phyloP scores from a whole-genome alignment of 495 filamentous ascomycete species.

The Extremus antarcticus region DNA sequence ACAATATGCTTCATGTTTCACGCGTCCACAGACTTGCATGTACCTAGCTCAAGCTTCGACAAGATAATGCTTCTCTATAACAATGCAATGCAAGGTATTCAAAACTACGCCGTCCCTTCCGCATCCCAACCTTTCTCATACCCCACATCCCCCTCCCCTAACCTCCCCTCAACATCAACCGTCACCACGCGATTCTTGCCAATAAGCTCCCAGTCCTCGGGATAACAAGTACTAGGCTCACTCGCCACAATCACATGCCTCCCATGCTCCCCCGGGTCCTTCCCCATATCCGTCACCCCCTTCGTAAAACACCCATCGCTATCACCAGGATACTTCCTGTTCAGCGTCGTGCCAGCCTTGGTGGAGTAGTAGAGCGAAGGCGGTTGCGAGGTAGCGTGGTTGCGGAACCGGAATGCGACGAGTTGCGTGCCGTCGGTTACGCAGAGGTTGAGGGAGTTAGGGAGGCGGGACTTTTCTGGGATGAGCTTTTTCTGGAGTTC shows the following conservation, averaged over 20 bases:
- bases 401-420: conserved; percentile 37
- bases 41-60: no score
- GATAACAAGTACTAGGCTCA: conserved; percentile 40
- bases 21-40: no score
- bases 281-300: conserved; percentile 23
- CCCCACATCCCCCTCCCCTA: neutral
- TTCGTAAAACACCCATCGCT: conserved; percentile 29
- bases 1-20: no score
- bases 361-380: conserved; percentile 39
- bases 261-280: conserved; percentile 30
- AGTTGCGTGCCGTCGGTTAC: conserved; percentile 35
- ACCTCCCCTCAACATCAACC: neutral
- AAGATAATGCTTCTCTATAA: no score
- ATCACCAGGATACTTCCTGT: conserved; percentile 38
- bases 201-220: conserved; percentile 39
- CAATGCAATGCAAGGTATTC: no score
- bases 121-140: neutral
- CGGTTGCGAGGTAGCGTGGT: conserved; percentile 37
- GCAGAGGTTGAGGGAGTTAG: conserved; percentile 35
- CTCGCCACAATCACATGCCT: conserved; percentile 41
- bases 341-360: conserved; percentile 37
- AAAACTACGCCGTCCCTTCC: neutral
- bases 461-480: conserved; percentile 24
- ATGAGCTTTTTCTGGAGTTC: conserved; percentile 31
- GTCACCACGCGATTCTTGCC: conserved; percentile 28